Evolutionary conservation across 2,329 filamentous ascomycete species (phyloP).

Genomic region (Thermomyces lanuginosus): DNA sequence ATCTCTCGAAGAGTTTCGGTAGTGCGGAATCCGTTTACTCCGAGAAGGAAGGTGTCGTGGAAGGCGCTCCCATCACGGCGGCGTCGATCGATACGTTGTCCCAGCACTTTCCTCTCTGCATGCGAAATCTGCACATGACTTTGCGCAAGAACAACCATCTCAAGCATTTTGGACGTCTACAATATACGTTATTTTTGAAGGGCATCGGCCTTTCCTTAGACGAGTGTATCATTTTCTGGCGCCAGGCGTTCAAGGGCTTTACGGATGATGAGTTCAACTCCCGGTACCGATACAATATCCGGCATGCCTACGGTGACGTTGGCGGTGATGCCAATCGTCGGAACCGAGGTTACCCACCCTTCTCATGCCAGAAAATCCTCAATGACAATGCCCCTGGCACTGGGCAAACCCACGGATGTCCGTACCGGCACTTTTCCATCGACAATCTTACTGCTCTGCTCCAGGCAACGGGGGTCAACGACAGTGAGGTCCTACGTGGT

Average conservation of each 20-base stretch:
- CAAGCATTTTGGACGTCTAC: slow-evolving; percentile 82
- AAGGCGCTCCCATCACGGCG: slow-evolving; percentile 59
- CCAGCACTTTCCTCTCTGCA: slow-evolving; percentile 77
- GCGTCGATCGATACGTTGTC: slow-evolving; percentile 64
- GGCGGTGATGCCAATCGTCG: slow-evolving; percentile 80
- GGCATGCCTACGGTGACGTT: slow-evolving; percentile 89
- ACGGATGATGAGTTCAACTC: slow-evolving; percentile 95
- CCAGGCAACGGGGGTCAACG: slow-evolving; percentile 61
- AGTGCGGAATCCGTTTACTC: slow-evolving; percentile 75
- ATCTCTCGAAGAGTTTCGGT: slow-evolving; percentile 91
- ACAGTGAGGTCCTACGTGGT: slow-evolving; percentile 58
- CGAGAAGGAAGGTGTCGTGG: slow-evolving; percentile 45
- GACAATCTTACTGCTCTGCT: slow-evolving; percentile 71
- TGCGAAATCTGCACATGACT: slow-evolving; percentile 76
- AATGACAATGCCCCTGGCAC: slow-evolving; percentile 74
- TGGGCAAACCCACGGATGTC: slow-evolving; percentile 88
- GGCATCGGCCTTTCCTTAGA: slow-evolving; percentile 85
- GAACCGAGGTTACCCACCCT: slow-evolving; percentile 74
- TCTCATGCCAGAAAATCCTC: slow-evolving; percentile 87
- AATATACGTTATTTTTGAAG: slow-evolving; percentile 94
- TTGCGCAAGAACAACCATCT: slow-evolving; percentile 77
- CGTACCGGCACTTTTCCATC: slow-evolving; percentile 77
- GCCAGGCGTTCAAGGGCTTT: slow-evolving; percentile 65
- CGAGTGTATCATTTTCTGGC: slow-evolving; percentile 85
- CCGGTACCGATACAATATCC: slow-evolving; percentile 91